Conservation (phyloP, 441 rosid genomes). For the Gossypium davidsonii region DNA sequence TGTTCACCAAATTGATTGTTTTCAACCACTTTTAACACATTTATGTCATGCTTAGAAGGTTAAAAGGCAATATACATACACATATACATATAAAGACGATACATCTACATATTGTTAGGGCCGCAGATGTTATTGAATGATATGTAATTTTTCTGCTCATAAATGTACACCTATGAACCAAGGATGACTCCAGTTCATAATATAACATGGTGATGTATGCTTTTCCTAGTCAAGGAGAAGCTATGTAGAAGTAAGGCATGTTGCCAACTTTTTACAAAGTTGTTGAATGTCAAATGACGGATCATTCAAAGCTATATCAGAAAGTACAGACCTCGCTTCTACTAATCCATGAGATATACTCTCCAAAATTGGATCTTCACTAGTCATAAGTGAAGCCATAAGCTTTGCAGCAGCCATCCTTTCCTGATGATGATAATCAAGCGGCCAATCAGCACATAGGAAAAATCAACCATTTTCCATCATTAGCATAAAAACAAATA, state of each 20-base stretch:
- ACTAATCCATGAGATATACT: conserved; percentile 63
- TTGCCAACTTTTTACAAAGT: conserved; percentile 55
- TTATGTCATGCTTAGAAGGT: too few species aligned
- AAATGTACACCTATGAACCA: background rate
- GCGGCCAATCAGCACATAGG: background rate
- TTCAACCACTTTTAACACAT: too few species aligned
- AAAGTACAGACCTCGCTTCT: conserved; percentile 66
- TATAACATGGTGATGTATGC: background rate
- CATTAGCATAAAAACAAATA: too few species aligned
- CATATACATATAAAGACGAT: too few species aligned
- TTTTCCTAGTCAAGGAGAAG: background rate
- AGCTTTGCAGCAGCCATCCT: conserved; percentile 80
- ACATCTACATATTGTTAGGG: too few species aligned
- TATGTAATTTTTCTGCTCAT: background rate
- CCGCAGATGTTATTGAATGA: too few species aligned
- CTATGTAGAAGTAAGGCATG: conserved; percentile 46
- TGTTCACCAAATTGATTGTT: too few species aligned
- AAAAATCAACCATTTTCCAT: too few species aligned
- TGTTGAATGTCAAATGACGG: conserved; percentile 47
- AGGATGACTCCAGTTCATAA: background rate
- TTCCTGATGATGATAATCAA: conserved; percentile 45
- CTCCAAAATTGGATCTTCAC: conserved; percentile 66
- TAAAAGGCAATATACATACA: too few species aligned
- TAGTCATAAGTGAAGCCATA: conserved; percentile 74
- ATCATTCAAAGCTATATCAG: conserved; percentile 44